Evolutionary conservation across 192 early-diverging fungal species (phyloP).

Genomic region (Lunasporangiospora selenospora): DNA sequence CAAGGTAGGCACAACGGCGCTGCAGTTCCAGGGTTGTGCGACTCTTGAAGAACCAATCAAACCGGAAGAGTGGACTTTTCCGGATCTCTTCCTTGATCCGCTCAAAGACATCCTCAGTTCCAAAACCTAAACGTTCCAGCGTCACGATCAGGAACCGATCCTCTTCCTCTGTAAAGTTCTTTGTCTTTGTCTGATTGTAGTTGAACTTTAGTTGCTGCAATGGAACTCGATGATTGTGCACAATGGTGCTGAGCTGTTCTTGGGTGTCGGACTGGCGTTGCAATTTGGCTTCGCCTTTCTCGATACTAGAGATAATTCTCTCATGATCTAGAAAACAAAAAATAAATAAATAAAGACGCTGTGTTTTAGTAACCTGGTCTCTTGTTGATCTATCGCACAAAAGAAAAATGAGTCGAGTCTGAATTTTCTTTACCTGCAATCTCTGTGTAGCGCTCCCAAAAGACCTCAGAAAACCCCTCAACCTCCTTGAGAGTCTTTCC

Average conservation of each 20-base stretch:
- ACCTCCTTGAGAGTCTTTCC: slow-evolving; percentile 89
- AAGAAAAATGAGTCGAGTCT: too few species aligned
- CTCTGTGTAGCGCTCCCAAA: slow-evolving; percentile 87
- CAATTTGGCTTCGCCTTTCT: slow-evolving; percentile 81
- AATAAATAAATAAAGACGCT: neutral
- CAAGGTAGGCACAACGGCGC: slow-evolving; percentile 81
- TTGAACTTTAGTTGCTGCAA: slow-evolving; percentile 84
- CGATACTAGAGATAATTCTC: slow-evolving; percentile 78
- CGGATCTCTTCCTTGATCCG: slow-evolving; percentile 82
- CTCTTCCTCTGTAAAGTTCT: slow-evolving; percentile 91
- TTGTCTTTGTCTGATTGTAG: slow-evolving; percentile 83
- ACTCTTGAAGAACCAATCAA: slow-evolving; percentile 97
- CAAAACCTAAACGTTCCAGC: slow-evolving; percentile 84
- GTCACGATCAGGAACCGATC: slow-evolving; percentile 91
- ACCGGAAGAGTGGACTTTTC: slow-evolving; percentile 80
- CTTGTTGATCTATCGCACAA: too few species aligned
- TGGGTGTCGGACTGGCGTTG: slow-evolving; percentile 77
- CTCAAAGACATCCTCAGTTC: slow-evolving; percentile 90
- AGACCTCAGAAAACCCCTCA: slow-evolving; percentile 75
- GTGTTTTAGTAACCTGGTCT: neutral
- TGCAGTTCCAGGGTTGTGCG: slow-evolving; percentile 82
- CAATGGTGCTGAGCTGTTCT: slow-evolving; percentile 71
- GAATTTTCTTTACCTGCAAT: slow-evolving; percentile 59
- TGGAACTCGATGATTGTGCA: slow-evolving; percentile 71
- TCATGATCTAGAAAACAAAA: slow-evolving; percentile 72